Percentiles rank a stretch among this genome's conserved stretches.
phyloP scores from a whole-genome alignment of 805 yeast species.

The Jamesozyma hellenica region DNA sequence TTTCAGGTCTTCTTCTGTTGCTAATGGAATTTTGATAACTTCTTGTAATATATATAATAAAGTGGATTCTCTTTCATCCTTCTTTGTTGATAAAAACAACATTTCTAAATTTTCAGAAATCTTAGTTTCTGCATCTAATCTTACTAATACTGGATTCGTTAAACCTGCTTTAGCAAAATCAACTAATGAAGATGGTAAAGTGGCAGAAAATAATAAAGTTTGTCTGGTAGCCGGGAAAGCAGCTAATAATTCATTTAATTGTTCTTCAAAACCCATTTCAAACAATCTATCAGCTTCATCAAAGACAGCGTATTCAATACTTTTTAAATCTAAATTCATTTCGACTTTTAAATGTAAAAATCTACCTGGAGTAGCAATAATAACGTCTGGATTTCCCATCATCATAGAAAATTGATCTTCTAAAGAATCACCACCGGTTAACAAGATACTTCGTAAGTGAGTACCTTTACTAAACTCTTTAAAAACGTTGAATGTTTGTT shows the following conservation, averaged over 20 bases:
- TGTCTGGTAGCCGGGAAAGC: conserved; percentile 77
- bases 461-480: conserved; percentile 81
- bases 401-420: conserved; percentile 91
- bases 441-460: conserved; percentile 65
- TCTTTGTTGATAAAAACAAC: conserved; percentile 74
- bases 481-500: conserved; percentile 81
- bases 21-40: conserved; percentile 73
- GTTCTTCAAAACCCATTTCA: conserved; percentile 94
- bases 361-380: conserved; percentile 96
- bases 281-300: conserved; percentile 96
- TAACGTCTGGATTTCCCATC: conserved; percentile 90
- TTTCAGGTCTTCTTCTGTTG: conserved; percentile 56
- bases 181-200: conserved; percentile 82
- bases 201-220: conserved; percentile 85
- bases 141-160: conserved; percentile 80
- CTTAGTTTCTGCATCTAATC: conserved; percentile 87
- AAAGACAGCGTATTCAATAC: conserved; percentile 83
- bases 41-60: conserved; percentile 68
- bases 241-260: conserved; percentile 77
- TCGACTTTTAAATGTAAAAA: conserved; percentile 92
- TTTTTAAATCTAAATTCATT: conserved; percentile 76
- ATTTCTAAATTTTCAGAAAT: conserved; percentile 84
- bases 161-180: conserved; percentile 97
- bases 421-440: conserved; percentile 97
- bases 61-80: conserved; percentile 83